Evolutionary conservation across 75 land plant species (phyloP), one percentile per base, ranked within the genome.

Genomic region (Isoetes taiwanensis): DNA sequence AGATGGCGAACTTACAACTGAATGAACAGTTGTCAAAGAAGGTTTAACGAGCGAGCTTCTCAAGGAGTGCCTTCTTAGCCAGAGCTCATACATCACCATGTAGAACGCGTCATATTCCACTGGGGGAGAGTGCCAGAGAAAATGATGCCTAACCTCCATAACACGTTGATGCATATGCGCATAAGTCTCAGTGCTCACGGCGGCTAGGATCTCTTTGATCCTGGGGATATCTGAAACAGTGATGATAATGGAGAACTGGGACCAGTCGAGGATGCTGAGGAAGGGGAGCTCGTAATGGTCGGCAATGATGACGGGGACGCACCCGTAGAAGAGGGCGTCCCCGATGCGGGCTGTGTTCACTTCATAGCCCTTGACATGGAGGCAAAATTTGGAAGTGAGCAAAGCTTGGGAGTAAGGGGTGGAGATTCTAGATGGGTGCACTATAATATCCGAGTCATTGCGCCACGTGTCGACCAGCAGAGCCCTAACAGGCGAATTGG

Each of bases 81-180:
- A 46, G 6, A 46, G 19, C 50, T 46, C 50, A 23, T 46, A 46
- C 50, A 46, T 46, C 6, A 46, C 50, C 50, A 46, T 46, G 25
- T 46, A 23, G 50, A 46, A 46, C 16, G 50, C 23, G 25, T 46
- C 50, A 19, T 46, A 46, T 23, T 46, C 23, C 12, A 46, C n/a
- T 4, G 50, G 50, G 6, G 50, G 50, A 8, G 50, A 46, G 6
- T 46, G 50, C 50, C 50, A 46, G 21, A 19, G 21, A 46, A 46
- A 46, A n/a, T 46, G 50, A 37, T 14, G 14, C 39, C 39, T 14
- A 37, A 9, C 9, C 39, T 9, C 39, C 39, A 9, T 14, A 37
- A 14, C 39, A 37, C 39, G 39, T 14, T 9, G 12, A 37, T 37
- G 14, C 39, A 37, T 14, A 37, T 14, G 14, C 39, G 14, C 39